phyloP scores from a whole-genome alignment of 352 stramenopile species.

The Pythium apleroticum region DNA sequence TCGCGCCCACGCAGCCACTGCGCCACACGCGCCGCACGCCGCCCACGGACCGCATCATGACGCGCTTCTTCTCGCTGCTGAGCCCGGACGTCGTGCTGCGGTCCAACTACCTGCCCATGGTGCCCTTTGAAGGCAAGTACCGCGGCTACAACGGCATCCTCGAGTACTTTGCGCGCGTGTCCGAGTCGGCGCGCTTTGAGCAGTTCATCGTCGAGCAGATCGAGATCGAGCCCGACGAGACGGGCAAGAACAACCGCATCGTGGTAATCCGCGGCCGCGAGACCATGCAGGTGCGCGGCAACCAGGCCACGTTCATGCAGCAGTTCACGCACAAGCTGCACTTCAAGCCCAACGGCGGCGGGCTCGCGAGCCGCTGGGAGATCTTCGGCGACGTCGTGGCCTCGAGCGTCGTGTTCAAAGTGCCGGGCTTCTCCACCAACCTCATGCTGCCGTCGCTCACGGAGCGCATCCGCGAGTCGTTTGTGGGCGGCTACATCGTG shows the following conservation, averaged over 20 bases:
- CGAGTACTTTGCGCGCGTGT: conserved; percentile 73
- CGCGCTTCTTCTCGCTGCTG: conserved; percentile 79
- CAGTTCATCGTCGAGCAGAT: conserved; percentile 79
- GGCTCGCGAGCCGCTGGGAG: conserved; percentile 72
- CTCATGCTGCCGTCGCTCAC: conserved; percentile 76
- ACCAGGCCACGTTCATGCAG: conserved; percentile 86
- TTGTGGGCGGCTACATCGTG: conserved; percentile 80
- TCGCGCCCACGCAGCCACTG: conserved; percentile 56
- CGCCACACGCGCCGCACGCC: conserved; percentile 41
- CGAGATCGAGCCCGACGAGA: conserved; percentile 49
- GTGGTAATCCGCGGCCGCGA: conserved; percentile 73
- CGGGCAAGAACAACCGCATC: conserved; percentile 44
- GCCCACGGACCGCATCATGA: conserved; percentile 59
- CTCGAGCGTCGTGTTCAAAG: conserved; percentile 86
- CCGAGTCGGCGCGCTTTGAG: conserved; percentile 68
- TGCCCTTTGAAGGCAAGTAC: conserved; percentile 86
- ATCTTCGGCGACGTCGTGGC: conserved; percentile 86
- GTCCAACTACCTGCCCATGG: conserved; percentile 89
- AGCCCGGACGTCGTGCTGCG: conserved; percentile 76
- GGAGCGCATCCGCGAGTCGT: conserved; percentile 82
- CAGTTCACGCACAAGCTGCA: conserved; percentile 86
- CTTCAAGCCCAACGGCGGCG: conserved; percentile 58
- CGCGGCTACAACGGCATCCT: conserved; percentile 72
- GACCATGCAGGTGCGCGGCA: conserved; percentile 82
- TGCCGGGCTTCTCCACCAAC: conserved; percentile 72